Evolutionary conservation across 23 red algal species (phyloP), one percentile per base, ranked within the genome.

Genomic region (Gracilaria domingensis): DNA sequence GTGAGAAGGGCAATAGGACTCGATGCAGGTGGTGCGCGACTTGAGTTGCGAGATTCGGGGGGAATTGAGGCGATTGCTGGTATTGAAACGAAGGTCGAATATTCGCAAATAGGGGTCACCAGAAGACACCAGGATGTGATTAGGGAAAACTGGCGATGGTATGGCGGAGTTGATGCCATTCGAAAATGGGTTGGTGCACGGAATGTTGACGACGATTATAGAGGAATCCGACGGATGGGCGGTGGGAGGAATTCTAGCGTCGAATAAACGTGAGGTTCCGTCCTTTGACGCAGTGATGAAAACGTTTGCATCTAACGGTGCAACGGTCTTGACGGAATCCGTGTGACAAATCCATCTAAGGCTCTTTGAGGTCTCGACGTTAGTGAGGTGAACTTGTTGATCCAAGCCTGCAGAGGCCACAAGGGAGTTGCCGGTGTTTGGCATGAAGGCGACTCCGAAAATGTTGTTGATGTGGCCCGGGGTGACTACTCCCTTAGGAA

Each of bases 401-500:
- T 91, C 88, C n/a, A 91, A 47, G 16, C 76, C 88, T 11, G 88
- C 75, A 14, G 88, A 82, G 2, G 77, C 88, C 34, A 91, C 61
- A 58, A 44, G 62, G 28, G 85, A 89, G 65, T 83, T 60, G 32
- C 57, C 57, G 44, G 88, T 91, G 40, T 70, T 42, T 13, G 91
- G 91, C 67, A 85, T 84, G 82, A 94, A 94, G 61, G 51, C 58
- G 28, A 94, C 91, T 28, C 91, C 91, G 57, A 94, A 86, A 42
- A 94, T 66, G 74, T 94, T 94, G 28, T 59, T 42, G 36, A 77
- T 26, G 62, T 94, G 91, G 13, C 74, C 81, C 12, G 88, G 76
- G 36, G 60, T 62, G 34, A 83, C 23, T 18, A 72, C 24, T 48
- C 33, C 76, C 20, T 39, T 58, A 4, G 5, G 42, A 4, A 37